Conservation (phyloP, 2,329 filamentous ascomycete genomes). For the Rhinocladiella similis region DNA sequence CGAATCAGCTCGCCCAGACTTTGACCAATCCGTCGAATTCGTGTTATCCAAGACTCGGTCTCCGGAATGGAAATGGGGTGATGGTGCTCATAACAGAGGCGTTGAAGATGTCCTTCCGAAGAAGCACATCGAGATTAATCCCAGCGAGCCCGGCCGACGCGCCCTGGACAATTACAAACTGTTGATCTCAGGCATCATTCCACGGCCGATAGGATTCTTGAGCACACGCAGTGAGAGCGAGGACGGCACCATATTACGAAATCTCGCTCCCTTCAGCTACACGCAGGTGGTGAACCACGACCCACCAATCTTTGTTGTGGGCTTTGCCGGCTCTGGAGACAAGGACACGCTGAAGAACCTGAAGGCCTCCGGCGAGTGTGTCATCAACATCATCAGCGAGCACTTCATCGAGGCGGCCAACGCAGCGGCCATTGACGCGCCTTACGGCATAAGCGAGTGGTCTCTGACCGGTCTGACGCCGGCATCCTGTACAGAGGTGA, state of each 20-base stretch:
- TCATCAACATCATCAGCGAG: conserved; percentile 84
- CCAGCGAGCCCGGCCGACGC: conserved; percentile 70
- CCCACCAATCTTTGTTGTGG: conserved; percentile 75
- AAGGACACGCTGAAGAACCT: conserved; percentile 83
- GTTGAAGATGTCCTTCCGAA: conserved; percentile 29
- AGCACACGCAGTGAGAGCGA: conserved; percentile 50
- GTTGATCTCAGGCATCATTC: conserved; percentile 73
- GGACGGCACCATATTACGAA: conserved; percentile 55
- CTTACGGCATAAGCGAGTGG: conserved; percentile 73
- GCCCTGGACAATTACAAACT: conserved; percentile 83
- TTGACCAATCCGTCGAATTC: conserved; percentile 33
- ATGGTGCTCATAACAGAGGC: not conserved
- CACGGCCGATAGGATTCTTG: conserved; percentile 72
- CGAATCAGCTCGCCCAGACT: conserved; percentile 43
- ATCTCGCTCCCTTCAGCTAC: conserved; percentile 86
- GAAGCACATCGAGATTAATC: conserved; percentile 43
- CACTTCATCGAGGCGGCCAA: conserved; percentile 86
- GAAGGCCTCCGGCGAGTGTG: conserved; percentile 69
- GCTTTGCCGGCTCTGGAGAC: conserved; percentile 58
- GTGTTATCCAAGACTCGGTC: conserved; percentile 15
- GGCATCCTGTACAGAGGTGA: conserved; percentile 63
- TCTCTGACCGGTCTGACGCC: conserved; percentile 72
- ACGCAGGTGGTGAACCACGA: conserved; percentile 82
- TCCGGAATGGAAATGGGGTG: not conserved
- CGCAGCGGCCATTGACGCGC: conserved; percentile 71